Percentiles rank a stretch among this genome's conserved stretches.
These are phyloP conservation scores for Hypoxylon rickii DNA, from an alignment of 495 filamentous ascomycete species.

Conservation along the genomic window DNA sequence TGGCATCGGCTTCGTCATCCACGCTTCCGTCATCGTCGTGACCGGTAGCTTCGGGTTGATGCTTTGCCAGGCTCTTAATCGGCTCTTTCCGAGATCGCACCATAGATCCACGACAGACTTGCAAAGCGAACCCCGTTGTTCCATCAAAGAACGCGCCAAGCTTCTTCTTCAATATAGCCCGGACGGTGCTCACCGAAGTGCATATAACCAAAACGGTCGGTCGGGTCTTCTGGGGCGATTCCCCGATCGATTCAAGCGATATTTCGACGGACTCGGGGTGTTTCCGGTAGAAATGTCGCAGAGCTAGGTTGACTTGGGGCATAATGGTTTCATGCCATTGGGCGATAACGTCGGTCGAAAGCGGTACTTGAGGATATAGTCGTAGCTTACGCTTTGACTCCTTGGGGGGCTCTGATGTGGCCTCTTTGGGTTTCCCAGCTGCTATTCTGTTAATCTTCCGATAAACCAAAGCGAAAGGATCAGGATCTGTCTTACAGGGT, in stretches of 20 bases:
- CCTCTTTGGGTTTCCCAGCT: constrained; percentile 2
- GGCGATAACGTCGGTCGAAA: constrained; percentile 65
- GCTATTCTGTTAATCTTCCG: constrained; percentile 8
- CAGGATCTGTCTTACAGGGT: constrained; percentile 4
- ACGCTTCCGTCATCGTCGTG: constrained; percentile 15
- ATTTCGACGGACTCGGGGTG: constrained; percentile 74
- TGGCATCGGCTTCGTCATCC: constrained; percentile 38
- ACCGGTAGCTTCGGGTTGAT: constrained; percentile 6
- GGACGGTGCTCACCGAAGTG: constrained; percentile 70
- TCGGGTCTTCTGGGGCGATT: constrained; percentile 63
- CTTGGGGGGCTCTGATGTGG: constrained; percentile 9
- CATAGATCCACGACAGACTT: constrained; percentile 71
- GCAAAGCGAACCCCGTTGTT: constrained; percentile 57
- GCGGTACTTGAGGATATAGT: constrained; percentile 54
- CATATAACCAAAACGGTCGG: constrained; percentile 80
- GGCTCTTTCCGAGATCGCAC: constrained; percentile 62
- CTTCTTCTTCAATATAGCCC: constrained; percentile 71
- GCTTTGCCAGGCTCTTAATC: constrained; percentile 43
- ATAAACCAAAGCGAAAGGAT: constrained; percentile 17
- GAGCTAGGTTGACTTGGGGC: constrained; percentile 66
- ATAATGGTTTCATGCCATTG: constrained; percentile 74
- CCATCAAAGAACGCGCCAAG: constrained; percentile 63
- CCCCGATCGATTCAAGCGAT: constrained; percentile 74
- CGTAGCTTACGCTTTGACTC: constrained; percentile 47
- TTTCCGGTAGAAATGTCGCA: constrained; percentile 65